Conservation (phyloP, 208 protist genomes). For the Leishmania turanica region DNA sequence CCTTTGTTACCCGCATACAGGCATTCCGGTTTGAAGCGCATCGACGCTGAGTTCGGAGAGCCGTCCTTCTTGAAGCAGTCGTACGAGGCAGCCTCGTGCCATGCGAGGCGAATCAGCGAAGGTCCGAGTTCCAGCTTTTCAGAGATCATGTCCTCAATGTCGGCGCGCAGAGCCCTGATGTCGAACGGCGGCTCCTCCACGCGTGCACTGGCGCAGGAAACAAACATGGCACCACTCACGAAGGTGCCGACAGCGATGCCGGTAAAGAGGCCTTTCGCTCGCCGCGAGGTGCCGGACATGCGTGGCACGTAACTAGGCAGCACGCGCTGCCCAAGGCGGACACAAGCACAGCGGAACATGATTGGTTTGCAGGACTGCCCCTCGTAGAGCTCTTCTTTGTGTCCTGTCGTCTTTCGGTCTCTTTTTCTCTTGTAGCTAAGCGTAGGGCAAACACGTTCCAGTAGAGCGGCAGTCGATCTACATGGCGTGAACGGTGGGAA, state of each 20-base stretch:
- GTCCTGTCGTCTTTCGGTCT: not conserved
- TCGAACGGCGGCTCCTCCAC: slow-evolving; percentile 60
- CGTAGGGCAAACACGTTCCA: not conserved
- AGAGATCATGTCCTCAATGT: slow-evolving; percentile 62
- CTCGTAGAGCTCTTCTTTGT: not conserved
- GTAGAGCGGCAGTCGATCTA: slow-evolving; percentile 1
- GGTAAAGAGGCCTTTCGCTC: slow-evolving; percentile 25
- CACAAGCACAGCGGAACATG: slow-evolving; percentile 46
- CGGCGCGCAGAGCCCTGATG: slow-evolving; percentile 40
- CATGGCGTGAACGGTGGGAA: not conserved
- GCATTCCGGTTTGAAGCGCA: slow-evolving; percentile 85
- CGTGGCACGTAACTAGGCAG: slow-evolving; percentile 10
- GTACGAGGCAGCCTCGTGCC: slow-evolving; percentile 77
- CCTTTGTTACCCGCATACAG: slow-evolving; percentile 85
- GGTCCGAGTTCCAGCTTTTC: slow-evolving; percentile 57
- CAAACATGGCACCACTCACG: slow-evolving; percentile 42
- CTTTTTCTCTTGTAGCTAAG: not conserved
- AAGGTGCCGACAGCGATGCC: slow-evolving; percentile 39
- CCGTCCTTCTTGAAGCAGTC: slow-evolving; percentile 69
- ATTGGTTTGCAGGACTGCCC: too few species aligned
- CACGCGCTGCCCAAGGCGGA: slow-evolving; percentile 42
- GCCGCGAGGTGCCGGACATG: slow-evolving; percentile 15
- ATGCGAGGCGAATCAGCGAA: slow-evolving; percentile 75
- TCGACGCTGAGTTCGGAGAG: slow-evolving; percentile 68
- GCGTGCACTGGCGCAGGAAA: slow-evolving; percentile 29